These are phyloP conservation scores for Chrysoporthe deuterocubensis DNA, from an alignment of 2,329 filamentous ascomycete genomes.

Conservation along the genomic window DNA sequence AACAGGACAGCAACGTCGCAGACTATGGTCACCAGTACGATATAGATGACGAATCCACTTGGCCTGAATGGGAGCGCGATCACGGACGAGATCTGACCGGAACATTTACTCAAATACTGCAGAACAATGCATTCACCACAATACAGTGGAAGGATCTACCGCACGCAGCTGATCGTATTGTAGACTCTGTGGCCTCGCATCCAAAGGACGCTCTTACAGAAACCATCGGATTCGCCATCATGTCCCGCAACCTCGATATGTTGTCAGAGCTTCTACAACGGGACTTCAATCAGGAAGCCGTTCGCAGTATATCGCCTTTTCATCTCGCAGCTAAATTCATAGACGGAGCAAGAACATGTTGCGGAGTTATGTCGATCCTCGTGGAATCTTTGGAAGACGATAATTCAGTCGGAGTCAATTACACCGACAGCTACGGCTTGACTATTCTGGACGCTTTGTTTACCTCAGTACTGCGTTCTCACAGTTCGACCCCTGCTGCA, in stretches of 20 bases:
- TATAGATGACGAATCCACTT: conserved; percentile 15
- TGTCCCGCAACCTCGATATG: not conserved
- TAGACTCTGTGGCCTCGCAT: not conserved
- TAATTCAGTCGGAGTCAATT: not conserved
- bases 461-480: not conserved
- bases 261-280: fast-evolving
- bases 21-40: not conserved
- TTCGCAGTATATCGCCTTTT: not conserved
- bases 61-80: not conserved
- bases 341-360: not conserved
- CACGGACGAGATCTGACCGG: not conserved
- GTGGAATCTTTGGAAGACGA: fast-evolving
- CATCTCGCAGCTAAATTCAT: not conserved
- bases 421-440: not conserved
- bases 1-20: not conserved
- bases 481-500: not conserved
- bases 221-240: conserved; percentile 13
- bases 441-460: not conserved
- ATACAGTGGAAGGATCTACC: not conserved
- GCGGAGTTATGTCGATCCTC: not conserved
- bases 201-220: not conserved
- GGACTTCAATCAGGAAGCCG: not conserved
- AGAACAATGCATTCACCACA: not conserved
- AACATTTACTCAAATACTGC: not conserved
- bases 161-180: not conserved